Percentiles rank a stretch among this genome's conserved stretches.
Evolutionary conservation across 352 stramenopile species (phyloP).

Genomic region (Phytopythium kandeliae): DNA sequence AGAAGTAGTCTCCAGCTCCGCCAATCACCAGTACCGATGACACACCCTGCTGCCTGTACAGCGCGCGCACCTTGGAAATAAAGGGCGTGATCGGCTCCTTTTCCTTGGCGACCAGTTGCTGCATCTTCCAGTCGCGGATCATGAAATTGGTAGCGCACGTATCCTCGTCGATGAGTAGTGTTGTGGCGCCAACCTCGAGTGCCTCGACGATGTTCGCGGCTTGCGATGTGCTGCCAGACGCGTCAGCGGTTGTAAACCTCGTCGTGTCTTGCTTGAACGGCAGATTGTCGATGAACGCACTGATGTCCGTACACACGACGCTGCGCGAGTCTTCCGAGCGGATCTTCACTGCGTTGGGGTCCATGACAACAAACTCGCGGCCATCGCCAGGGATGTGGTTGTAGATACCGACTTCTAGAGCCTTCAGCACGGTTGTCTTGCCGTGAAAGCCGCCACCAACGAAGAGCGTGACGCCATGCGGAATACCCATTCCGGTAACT

Average conservation of each 20-base stretch:
- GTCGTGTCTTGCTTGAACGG: constrained; percentile 92
- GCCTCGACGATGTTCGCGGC: constrained; percentile 95
- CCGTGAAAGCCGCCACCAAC: constrained; percentile 97
- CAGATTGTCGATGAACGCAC: constrained; percentile 95
- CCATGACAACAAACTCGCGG: constrained; percentile 92
- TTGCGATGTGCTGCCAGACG: constrained; percentile 95
- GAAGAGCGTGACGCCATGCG: constrained; percentile 92
- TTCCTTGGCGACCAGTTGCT: constrained; percentile 91
- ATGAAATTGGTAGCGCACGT: constrained; percentile 98
- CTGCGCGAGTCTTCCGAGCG: constrained; percentile 93
- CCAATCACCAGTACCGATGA: constrained; percentile 96
- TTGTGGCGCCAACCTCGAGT: constrained; percentile 87
- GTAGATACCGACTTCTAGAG: constrained; percentile 93
- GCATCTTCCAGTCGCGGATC: constrained; percentile 97
- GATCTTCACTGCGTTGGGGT: constrained; percentile 91
- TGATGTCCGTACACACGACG: constrained; percentile 91
- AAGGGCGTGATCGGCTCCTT: constrained; percentile 99
- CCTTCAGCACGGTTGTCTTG: constrained; percentile 95
- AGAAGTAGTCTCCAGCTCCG: constrained; percentile 96
- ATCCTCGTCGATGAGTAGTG: constrained; percentile 96
- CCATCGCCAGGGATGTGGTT: constrained; percentile 95
- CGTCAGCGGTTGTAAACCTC: constrained; percentile 90
- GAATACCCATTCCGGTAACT: constrained; percentile 93
- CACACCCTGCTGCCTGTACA: constrained; percentile 86
- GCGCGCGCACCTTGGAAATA: constrained; percentile 91